phyloP scores from a whole-genome alignment of 2,329 filamentous ascomycete species.

The Pseudonectria foliicola region DNA sequence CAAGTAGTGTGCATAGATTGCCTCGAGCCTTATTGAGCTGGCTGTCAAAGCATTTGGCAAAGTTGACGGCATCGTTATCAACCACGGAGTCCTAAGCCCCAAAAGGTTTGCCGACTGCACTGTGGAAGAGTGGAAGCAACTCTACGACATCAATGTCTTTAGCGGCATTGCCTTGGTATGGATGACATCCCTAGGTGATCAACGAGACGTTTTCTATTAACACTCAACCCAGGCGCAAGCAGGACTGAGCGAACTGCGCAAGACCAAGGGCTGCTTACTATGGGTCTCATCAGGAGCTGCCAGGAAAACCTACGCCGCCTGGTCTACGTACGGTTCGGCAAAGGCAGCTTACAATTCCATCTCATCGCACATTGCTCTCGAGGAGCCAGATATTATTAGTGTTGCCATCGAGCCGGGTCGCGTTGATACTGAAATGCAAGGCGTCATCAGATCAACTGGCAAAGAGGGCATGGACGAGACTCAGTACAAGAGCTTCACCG shows the following conservation, averaged over 20 bases:
- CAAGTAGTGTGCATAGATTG: conserved; percentile 36
- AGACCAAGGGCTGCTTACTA: conserved; percentile 63
- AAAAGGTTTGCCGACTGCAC: conserved; percentile 62
- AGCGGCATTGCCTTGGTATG: conserved; percentile 71
- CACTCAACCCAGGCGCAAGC: conserved; percentile 53
- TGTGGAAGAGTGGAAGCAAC: conserved; percentile 65
- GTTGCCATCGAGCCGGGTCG: conserved; percentile 71
- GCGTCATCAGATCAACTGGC: conserved; percentile 61
- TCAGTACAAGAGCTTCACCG: conserved; percentile 61
- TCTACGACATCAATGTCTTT: conserved; percentile 83
- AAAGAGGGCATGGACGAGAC: conserved; percentile 41
- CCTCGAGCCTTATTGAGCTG: conserved; percentile 54
- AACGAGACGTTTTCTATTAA: no score
- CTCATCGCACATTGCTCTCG: conserved; percentile 61
- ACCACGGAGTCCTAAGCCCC: conserved; percentile 77
- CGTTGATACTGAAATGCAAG: conserved; percentile 87
- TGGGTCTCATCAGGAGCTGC: conserved; percentile 78
- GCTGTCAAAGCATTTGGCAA: conserved; percentile 61
- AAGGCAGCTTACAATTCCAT: conserved; percentile 83
- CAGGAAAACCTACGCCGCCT: conserved; percentile 56
- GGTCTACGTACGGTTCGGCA: conserved; percentile 74
- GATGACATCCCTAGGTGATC: no score
- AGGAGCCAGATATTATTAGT: conserved; percentile 70
- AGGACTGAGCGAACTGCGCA: conserved; percentile 60
- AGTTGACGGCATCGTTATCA: conserved; percentile 78